These are phyloP conservation scores for Exobasidium rhododendri DNA, from an alignment of 1,284 basidiomycete genomes.

Conservation along the genomic window DNA sequence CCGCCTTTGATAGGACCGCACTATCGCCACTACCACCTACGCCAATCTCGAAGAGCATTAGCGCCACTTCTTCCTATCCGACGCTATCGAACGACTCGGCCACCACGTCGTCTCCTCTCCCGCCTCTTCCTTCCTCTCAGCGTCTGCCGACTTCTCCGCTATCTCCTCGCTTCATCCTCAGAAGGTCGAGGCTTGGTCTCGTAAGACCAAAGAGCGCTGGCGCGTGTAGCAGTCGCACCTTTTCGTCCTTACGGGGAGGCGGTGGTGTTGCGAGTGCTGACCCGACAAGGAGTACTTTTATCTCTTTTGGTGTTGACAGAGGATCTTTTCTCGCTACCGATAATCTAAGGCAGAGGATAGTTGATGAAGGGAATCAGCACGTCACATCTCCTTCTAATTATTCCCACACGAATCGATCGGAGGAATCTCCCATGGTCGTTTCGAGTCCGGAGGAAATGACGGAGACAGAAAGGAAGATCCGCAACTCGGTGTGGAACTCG, in stretches of 20 bases:
- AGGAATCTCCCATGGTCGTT: neutral
- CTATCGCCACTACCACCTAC: neutral
- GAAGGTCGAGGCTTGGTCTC: neutral
- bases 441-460: neutral
- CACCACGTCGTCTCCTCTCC: neutral
- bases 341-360: too few relatives aligned
- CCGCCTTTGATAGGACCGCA: neutral
- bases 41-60: conserved; percentile 1
- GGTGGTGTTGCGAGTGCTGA: neutral
- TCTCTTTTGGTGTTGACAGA: neutral
- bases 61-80: neutral
- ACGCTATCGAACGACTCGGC: neutral
- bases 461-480: neutral
- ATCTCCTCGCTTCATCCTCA: neutral
- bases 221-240: neutral
- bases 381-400: neutral
- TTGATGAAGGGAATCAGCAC: neutral
- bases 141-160: neutral
- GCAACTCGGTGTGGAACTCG: neutral
- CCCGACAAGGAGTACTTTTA: neutral
- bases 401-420: neutral
- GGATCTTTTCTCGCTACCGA: neutral
- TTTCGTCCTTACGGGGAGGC: neutral
- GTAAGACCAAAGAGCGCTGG: neutral
- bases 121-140: neutral